A percentile compares a stretch with the other conserved stretches of the same genome.
Conservation (phyloP, 2,329 filamentous ascomycete genomes). For the Ascochyta fabae region DNA sequence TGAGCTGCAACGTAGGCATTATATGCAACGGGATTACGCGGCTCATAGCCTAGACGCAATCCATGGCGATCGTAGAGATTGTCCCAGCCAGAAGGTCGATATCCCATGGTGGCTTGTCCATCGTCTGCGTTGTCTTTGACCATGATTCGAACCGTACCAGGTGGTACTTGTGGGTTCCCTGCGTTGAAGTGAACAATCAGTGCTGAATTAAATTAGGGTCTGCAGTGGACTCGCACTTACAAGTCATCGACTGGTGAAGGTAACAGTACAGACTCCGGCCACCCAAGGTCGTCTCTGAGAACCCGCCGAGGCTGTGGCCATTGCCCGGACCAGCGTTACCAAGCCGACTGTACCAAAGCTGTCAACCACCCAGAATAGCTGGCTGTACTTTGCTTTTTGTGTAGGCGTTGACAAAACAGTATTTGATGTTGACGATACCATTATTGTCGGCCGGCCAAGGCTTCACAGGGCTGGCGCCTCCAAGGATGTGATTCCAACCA, state of each 20-base stretch:
- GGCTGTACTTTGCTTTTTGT: neutral
- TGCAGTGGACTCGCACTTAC: too few relatives aligned
- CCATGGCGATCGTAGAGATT: neutral
- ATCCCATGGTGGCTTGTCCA: neutral
- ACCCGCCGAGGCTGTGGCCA: slow-evolving; percentile 5
- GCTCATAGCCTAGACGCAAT: neutral
- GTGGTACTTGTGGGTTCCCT: neutral
- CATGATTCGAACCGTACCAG: neutral
- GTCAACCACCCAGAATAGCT: neutral
- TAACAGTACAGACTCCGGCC: neutral
- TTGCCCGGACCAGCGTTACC: neutral
- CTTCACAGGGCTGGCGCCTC: slow-evolving; percentile 3
- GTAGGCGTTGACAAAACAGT: neutral
- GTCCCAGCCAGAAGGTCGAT: neutral
- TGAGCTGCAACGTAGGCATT: slow-evolving; percentile 2
- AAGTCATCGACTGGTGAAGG: neutral
- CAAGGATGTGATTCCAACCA: neutral
- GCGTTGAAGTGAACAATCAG: neutral
- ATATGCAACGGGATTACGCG: neutral
- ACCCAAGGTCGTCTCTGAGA: neutral
- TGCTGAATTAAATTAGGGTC: too few relatives aligned
- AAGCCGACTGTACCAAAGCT: neutral
- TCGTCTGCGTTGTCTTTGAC: neutral
- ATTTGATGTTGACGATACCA: slow-evolving; percentile 2
- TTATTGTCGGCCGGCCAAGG: slow-evolving; percentile 4